A percentile compares a stretch with the other conserved stretches of the same genome.
Conservation (phyloP, 805 yeast genomes). For the Wickerhamiella galacta region DNA sequence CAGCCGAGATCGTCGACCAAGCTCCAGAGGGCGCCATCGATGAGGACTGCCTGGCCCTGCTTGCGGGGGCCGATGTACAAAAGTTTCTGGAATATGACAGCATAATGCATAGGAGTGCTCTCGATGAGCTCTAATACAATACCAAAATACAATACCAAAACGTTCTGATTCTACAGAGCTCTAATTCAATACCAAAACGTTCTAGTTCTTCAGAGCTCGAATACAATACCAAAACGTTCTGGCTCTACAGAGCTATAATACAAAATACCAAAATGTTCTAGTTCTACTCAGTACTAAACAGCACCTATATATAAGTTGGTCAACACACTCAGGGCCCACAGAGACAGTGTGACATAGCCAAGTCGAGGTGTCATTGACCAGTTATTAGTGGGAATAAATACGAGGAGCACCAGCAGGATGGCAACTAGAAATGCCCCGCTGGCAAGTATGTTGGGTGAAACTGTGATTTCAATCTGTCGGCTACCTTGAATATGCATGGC, state of each 20-base stretch:
- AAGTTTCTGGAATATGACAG: conserved; percentile 9
- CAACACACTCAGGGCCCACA: conserved; percentile 29
- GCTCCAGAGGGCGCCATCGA: conserved; percentile 8
- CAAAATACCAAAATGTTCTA: no score
- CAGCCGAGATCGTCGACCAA: conserved; percentile 7
- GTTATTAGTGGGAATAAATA: conserved; percentile 26
- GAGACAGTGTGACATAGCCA: conserved; percentile 26
- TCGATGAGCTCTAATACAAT: no score
- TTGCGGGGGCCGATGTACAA: conserved; percentile 7
- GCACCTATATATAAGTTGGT: conserved; percentile 4
- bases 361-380: conserved; percentile 28
- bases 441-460: conserved; percentile 24
- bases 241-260: no score
- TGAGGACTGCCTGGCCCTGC: conserved; percentile 6
- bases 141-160: no score
- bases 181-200: no score
- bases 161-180: no score
- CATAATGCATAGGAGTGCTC: conserved; percentile 6
- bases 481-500: conserved; percentile 18
- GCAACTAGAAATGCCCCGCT: conserved; percentile 28
- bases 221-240: no score
- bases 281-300: no score
- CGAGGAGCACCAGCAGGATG: conserved; percentile 24
- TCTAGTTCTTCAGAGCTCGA: no score
- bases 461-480: conserved; percentile 23